Percentiles rank a stretch among this genome's conserved stretches.
Evolutionary conservation across 106 monocot species (phyloP).

Genomic region (Platanthera guangdongensis): DNA sequence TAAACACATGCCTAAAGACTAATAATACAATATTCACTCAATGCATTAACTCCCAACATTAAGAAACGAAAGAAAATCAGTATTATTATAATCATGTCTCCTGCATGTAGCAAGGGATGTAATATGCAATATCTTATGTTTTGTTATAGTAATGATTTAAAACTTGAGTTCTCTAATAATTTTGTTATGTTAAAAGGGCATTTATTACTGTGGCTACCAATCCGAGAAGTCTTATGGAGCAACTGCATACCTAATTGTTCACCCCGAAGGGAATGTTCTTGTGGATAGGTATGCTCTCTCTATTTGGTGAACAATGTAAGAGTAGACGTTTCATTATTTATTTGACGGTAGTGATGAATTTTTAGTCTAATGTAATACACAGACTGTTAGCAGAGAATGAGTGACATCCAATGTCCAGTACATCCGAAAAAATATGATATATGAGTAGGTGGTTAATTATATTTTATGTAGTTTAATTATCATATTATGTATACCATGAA

Average conservation of each 20-base stretch:
- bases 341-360: neutral
- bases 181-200: constrained; percentile 39
- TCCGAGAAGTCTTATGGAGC: constrained; percentile 72
- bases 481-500: too few relatives aligned
- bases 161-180: neutral
- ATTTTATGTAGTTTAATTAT: too few relatives aligned
- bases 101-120: neutral
- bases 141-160: neutral
- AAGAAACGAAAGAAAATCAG: neutral
- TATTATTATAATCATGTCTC: neutral
- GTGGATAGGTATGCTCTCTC: constrained; percentile 54
- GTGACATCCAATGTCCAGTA: neutral
- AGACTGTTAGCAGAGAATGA: neutral
- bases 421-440: too few relatives aligned
- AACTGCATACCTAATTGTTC: constrained; percentile 66
- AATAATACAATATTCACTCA: too few relatives aligned
- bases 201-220: constrained; percentile 83
- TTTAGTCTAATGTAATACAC: neutral
- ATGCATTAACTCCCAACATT: too few relatives aligned
- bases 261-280: constrained; percentile 81
- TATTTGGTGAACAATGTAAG: neutral
- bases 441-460: too few relatives aligned
- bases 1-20: too few relatives aligned
- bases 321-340: neutral
- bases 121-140: neutral